Evolutionary conservation across 2,329 filamentous ascomycete species (phyloP), one percentile per base, ranked within the genome.

Genomic region (Juglanconis sp.): DNA sequence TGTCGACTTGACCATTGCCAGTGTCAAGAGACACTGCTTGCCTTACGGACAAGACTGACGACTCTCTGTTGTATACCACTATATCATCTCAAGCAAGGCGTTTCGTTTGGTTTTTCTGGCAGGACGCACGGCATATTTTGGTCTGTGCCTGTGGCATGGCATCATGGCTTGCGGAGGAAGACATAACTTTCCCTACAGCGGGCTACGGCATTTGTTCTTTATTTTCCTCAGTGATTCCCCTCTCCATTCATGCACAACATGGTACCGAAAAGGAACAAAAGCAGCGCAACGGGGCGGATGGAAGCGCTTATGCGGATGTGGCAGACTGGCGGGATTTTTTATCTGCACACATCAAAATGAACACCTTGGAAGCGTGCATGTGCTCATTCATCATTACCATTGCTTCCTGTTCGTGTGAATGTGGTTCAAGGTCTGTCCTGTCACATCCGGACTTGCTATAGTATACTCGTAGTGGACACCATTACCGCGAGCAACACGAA

Each of bases 1-100:
- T 24, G 17, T 24, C 17, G 38, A 42, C 10, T 42, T 15, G 11
- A 42, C 38, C 38, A 4, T 42, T 15, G 1, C 38, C 38, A 42
- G 38, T 42, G 5, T 24, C 38, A 7, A 4, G 38, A 42, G 4
- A 15, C 31, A 47, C 15, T 10, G 32, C 44, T 40, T 36, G 10
- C 9, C 44, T 44, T 8, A 35, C 9, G 17, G 24, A 57, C 46
- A 24, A 57, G 54, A 11, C 34, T 31, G 49, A 38, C 17, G 13
- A 50, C 44, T 35, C 40, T 53, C 46, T 51, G 52, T 47, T 58
- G 55, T 58, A 58, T 47, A 52, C 34, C 46, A 57, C 38, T 50
- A 24, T 42, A 34, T 53, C 51, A 46, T 57, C 51, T 58, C 46
- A 32, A 63, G 61, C 61, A 61, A 54, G 61, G 61, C 61, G 61